Conservation (phyloP, 2,329 filamentous ascomycete species). For the Shiraia bambusicola region DNA sequence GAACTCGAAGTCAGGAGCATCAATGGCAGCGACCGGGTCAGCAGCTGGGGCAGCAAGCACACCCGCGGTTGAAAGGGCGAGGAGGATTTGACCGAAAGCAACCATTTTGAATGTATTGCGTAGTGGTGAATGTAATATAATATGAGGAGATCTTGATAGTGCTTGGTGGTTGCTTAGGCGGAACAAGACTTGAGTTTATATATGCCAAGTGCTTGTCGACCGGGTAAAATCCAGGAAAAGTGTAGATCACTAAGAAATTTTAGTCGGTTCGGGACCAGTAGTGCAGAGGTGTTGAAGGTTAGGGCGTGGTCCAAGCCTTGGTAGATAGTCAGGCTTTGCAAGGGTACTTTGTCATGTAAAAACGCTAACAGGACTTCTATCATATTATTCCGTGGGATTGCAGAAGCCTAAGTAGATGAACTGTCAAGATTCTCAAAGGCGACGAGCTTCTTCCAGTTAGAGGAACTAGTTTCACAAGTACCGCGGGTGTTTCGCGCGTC, state of each 20-base stretch:
- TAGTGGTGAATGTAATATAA: no score
- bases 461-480: no score
- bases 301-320: background rate
- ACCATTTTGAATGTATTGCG: conserved; percentile 23
- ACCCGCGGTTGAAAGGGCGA: conserved; percentile 24
- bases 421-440: no score
- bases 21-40: conserved; percentile 9
- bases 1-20: conserved; percentile 35
- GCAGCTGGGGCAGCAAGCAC: conserved; percentile 26
- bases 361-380: background rate
- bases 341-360: background rate
- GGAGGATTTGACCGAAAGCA: conserved; percentile 24
- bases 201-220: conserved; percentile 15
- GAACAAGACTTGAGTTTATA: conserved; percentile 17
- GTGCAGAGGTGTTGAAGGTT: background rate
- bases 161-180: conserved; percentile 10
- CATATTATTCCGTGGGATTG: background rate
- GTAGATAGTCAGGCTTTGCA: background rate
- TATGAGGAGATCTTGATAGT: conserved; percentile 1
- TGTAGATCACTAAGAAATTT: background rate
- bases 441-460: no score
- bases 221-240: conserved; percentile 2
- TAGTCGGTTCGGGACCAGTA: background rate
- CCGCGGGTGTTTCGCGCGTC: no score
- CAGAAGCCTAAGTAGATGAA: background rate